Conservation (phyloP, 2,329 filamentous ascomycete genomes). For the Aspergillus sp. region DNA sequence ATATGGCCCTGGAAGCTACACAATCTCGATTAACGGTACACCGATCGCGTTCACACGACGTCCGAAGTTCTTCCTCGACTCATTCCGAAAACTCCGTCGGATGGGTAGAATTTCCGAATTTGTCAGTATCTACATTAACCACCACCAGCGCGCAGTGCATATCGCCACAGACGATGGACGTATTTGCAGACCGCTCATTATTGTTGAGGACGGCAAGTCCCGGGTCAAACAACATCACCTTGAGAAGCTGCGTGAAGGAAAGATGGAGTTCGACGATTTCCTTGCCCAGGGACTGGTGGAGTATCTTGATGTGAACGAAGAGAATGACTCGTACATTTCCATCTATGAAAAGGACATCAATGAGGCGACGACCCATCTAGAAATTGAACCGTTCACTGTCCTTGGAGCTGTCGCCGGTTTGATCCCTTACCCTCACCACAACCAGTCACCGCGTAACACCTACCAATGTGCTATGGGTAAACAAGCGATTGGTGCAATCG, state of each 20-base stretch:
- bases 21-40: slow-evolving; percentile 93
- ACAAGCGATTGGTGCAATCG: slow-evolving; percentile 97
- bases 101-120: slow-evolving; percentile 93
- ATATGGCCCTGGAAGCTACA: slow-evolving; percentile 76
- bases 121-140: slow-evolving; percentile 93
- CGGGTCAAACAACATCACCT: slow-evolving; percentile 76
- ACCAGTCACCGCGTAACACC: slow-evolving; percentile 96
- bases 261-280: slow-evolving; percentile 90
- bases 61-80: slow-evolving; percentile 79
- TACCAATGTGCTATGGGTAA: slow-evolving; percentile 99
- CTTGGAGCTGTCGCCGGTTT: slow-evolving; percentile 91
- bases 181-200: slow-evolving; percentile 92
- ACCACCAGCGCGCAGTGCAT: slow-evolving; percentile 85
- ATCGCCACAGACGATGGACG: slow-evolving; percentile 96
- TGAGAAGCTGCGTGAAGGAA: slow-evolving; percentile 74
- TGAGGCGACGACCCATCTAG: slow-evolving; percentile 81
- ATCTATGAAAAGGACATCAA: slow-evolving; percentile 83
- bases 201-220: slow-evolving; percentile 82
- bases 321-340: slow-evolving; percentile 92
- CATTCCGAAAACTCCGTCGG: slow-evolving; percentile 80
- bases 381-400: slow-evolving; percentile 97
- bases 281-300: slow-evolving; percentile 85
- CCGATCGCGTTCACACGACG: slow-evolving; percentile 81
- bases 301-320: slow-evolving; percentile 96
- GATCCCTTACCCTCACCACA: slow-evolving; percentile 97